phyloP scores from a whole-genome alignment of 1,284 basidiomycete genomes.

The Bothia castanella region DNA sequence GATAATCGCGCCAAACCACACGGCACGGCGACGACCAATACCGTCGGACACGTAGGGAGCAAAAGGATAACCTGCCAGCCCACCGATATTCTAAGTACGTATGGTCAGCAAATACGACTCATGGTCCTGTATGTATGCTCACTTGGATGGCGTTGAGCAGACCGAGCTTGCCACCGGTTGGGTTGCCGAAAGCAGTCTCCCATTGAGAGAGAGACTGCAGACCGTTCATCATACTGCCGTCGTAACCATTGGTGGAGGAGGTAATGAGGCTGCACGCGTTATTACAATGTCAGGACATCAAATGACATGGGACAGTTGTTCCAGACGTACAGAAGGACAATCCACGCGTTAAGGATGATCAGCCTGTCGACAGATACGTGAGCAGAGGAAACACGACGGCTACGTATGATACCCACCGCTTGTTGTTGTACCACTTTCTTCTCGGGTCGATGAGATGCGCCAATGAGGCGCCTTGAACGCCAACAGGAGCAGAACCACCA shows the following conservation, averaged over 20 bases:
- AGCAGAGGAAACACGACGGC: not conserved
- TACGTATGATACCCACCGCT: slow-evolving; percentile 41
- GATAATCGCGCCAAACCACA: slow-evolving; percentile 59
- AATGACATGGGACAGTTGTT: not conserved
- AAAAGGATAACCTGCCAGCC: slow-evolving; percentile 62
- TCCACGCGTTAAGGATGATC: slow-evolving; percentile 63
- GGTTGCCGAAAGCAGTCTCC: slow-evolving; percentile 53
- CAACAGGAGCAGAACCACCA: slow-evolving; percentile 36
- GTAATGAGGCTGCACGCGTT: slow-evolving; percentile 55
- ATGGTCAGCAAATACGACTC: slow-evolving; percentile 6
- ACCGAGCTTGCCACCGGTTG: slow-evolving; percentile 56
- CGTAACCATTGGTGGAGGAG: slow-evolving; percentile 75
- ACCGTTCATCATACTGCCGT: slow-evolving; percentile 76
- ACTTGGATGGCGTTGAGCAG: slow-evolving; percentile 76
- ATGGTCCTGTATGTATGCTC: no score
- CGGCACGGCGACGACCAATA: slow-evolving; percentile 59
- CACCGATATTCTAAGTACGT: slow-evolving; percentile 55
- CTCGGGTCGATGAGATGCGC: slow-evolving; percentile 58
- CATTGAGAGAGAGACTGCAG: slow-evolving; percentile 64
- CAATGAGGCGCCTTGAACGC: slow-evolving; percentile 38
- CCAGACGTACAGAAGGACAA: slow-evolving; percentile 54
- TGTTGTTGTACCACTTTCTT: slow-evolving; percentile 71
- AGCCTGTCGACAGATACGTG: slow-evolving; percentile 39
- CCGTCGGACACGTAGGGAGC: slow-evolving; percentile 69
- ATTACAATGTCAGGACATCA: slow-evolving; percentile 3